A percentile compares a stretch with the other conserved stretches of the same genome.
Conservation (phyloP, 1,139 yeast genomes). For the Eremothecium coryli region DNA sequence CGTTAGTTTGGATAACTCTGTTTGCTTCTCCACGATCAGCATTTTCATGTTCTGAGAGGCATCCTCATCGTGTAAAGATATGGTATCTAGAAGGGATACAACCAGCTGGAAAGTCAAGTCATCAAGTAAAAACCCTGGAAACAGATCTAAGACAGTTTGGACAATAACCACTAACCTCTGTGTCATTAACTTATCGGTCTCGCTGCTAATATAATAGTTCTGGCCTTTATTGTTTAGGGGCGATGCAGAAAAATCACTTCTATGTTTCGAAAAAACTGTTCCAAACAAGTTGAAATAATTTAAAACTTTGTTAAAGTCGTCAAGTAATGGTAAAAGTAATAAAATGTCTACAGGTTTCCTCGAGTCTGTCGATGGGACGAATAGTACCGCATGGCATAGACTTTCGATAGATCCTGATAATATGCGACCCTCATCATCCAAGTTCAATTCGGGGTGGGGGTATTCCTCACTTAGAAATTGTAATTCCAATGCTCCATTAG, state of each 20-base stretch:
- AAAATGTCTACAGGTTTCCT: conserved; percentile 37
- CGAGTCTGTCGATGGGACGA: conserved; percentile 35
- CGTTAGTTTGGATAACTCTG: conserved; percentile 34
- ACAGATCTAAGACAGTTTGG: conserved; percentile 38
- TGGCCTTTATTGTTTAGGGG: conserved; percentile 9
- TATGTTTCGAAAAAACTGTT: conserved; percentile 30
- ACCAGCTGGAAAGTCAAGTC: conserved; percentile 38
- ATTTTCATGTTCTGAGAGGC: conserved; percentile 38
- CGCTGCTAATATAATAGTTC: conserved; percentile 25
- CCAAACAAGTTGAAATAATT: conserved; percentile 40
- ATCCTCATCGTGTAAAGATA: conserved; percentile 40
- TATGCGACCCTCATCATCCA: conserved; percentile 42
- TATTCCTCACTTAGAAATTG: conserved; percentile 36
- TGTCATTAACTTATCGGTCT: conserved; percentile 33
- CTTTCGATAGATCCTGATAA: conserved; percentile 55
- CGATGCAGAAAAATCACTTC: conserved; percentile 14
- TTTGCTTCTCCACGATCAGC: conserved; percentile 36
- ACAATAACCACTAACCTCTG: conserved; percentile 40
- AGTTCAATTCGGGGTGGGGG: conserved; percentile 62
- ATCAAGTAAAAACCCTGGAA: conserved; percentile 49
- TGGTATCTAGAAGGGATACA: conserved; percentile 36
- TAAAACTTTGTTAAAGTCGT: conserved; percentile 47
- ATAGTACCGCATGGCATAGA: conserved; percentile 63
- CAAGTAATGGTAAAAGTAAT: conserved; percentile 55
- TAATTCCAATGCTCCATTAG: conserved; percentile 15